These are phyloP conservation scores for Xylaria sp. DNA, from an alignment of 2,329 filamentous ascomycete species.

Conservation along the genomic window DNA sequence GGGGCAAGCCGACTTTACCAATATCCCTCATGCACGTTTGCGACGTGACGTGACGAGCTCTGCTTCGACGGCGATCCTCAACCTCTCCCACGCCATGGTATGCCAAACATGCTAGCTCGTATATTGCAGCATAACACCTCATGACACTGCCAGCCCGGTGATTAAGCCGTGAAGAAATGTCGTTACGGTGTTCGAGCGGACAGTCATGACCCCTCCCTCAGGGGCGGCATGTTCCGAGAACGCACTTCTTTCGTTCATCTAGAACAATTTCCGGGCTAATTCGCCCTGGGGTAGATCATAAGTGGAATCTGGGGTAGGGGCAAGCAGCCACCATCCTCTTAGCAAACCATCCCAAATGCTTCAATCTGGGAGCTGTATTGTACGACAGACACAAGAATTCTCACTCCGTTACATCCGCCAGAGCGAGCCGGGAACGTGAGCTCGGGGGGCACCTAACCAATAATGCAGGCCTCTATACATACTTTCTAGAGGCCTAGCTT, in stretches of 20 bases:
- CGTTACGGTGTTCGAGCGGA: neutral
- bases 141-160: slow-evolving; percentile 9
- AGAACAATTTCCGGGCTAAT: slow-evolving; percentile 38
- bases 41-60: slow-evolving; percentile 15
- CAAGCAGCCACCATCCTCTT: slow-evolving; percentile 1
- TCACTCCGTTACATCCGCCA: slow-evolving; percentile 32
- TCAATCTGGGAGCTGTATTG: slow-evolving; percentile 10
- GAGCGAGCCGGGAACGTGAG: slow-evolving; percentile 28
- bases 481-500: neutral
- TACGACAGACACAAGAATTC: slow-evolving; percentile 11
- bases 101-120: neutral
- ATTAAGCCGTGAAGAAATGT: slow-evolving; percentile 6
- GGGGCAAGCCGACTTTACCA: slow-evolving; percentile 8
- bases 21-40: slow-evolving; percentile 19
- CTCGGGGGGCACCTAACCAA: slow-evolving; percentile 16
- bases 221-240: slow-evolving; percentile 32
- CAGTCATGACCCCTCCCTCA: slow-evolving; percentile 28
- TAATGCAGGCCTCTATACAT: slow-evolving; percentile 13
- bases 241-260: slow-evolving; percentile 31
- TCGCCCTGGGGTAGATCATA: slow-evolving; percentile 34
- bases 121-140: slow-evolving; percentile 11
- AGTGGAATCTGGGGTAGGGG: slow-evolving; percentile 34
- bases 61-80: slow-evolving; percentile 5
- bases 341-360: slow-evolving; percentile 2
- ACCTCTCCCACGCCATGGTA: slow-evolving; percentile 12